Evolutionary conservation across 2,329 filamentous ascomycete genomes (phyloP).

Genomic region (Fusarium marasasianum): DNA sequence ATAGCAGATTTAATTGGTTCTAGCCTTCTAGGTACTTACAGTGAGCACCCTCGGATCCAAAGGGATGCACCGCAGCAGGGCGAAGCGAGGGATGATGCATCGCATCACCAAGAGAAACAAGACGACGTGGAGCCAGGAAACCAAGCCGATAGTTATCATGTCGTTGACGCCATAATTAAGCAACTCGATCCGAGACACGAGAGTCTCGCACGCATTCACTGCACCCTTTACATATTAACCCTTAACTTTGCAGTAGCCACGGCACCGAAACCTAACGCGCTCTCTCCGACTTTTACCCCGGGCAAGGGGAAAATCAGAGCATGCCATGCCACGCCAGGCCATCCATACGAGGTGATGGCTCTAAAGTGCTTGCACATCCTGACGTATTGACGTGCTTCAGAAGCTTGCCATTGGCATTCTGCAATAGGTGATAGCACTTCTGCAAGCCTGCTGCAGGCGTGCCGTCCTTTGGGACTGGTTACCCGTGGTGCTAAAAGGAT

Average conservation of each 20-base stretch:
- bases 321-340: background rate
- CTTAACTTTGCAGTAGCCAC: constrained; percentile 28
- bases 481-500: constrained; percentile 24
- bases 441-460: constrained; percentile 33
- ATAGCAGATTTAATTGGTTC: no score
- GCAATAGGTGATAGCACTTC: constrained; percentile 24
- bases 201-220: constrained; percentile 22
- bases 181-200: constrained; percentile 30
- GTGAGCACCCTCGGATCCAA: no score
- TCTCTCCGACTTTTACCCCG: constrained; percentile 7
- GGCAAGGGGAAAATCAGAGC: constrained; percentile 10
- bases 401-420: constrained; percentile 23
- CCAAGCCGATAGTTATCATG: constrained; percentile 5
- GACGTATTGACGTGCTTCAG: constrained; percentile 13
- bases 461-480: constrained; percentile 18
- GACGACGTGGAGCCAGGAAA: constrained; percentile 3
- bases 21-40: no score
- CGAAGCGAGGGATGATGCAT: constrained; percentile 37
- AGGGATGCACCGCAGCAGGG: constrained; percentile 22
- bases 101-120: constrained; percentile 31
- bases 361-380: constrained; percentile 40
- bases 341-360: constrained; percentile 6
- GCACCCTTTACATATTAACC: constrained; percentile 9
- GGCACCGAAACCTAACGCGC: constrained; percentile 19
- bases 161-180: constrained; percentile 30